Percentiles rank a stretch among this genome's conserved stretches.
These are phyloP conservation scores for Magnaporthiopsis incrustans DNA, from an alignment of 2,329 filamentous ascomycete genomes.

Conservation along the genomic window DNA sequence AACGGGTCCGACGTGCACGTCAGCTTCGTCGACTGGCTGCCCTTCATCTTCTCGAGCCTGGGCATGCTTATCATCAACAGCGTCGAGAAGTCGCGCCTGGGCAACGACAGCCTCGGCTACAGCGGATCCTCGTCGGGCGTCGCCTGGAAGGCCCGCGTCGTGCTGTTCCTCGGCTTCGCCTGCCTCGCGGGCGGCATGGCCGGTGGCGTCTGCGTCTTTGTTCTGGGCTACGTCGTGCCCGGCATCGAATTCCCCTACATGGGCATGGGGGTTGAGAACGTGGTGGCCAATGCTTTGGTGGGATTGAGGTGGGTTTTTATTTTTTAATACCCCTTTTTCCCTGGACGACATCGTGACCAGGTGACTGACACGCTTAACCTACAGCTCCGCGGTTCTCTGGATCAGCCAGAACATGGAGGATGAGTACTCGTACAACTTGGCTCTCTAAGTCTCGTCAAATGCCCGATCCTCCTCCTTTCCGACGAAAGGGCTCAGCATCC, in stretches of 20 bases:
- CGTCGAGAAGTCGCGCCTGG: conserved; percentile 58
- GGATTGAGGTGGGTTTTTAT: conserved; percentile 42
- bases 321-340: too few species aligned
- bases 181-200: conserved; percentile 60
- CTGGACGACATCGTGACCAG: neutral
- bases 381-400: conserved; percentile 57
- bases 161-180: conserved; percentile 60
- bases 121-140: conserved; percentile 38
- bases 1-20: conserved; percentile 57
- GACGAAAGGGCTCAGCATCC: neutral
- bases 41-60: conserved; percentile 57
- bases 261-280: conserved; percentile 57
- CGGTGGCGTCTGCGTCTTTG: conserved; percentile 59
- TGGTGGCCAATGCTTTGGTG: conserved; percentile 57
- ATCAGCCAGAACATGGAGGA: conserved; percentile 67
- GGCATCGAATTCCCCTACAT: conserved; percentile 51
- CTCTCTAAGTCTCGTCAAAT: conserved; percentile 33
- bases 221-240: conserved; percentile 55
- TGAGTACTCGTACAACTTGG: conserved; percentile 61
- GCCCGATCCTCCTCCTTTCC: neutral
- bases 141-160: conserved; percentile 61
- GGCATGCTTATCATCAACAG: conserved; percentile 67
- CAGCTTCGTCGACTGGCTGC: conserved; percentile 62
- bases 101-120: conserved; percentile 53
- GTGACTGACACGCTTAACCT: conserved; percentile 3